Evolutionary conservation across 768 basidiomycete species (phyloP).

Genomic region (Neoboletus brunneissimus): DNA sequence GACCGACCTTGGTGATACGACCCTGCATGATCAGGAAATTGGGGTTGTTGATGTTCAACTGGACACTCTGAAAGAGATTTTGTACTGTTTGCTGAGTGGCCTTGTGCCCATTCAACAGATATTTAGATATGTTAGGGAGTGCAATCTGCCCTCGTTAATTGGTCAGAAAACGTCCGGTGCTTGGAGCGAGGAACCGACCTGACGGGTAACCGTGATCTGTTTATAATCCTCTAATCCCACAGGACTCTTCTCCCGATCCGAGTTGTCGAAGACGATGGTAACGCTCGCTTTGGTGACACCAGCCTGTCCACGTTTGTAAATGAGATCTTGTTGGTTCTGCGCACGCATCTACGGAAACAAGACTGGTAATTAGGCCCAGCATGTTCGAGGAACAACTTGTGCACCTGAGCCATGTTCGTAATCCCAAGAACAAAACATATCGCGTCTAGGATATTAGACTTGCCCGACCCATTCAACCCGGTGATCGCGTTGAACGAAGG

Average conservation of each 20-base stretch:
- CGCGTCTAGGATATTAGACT: conserved; percentile 98
- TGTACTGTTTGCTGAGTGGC: conserved; percentile 82
- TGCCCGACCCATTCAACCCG: conserved; percentile 92
- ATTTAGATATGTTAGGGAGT: conserved; percentile 90
- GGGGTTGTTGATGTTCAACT: conserved; percentile 99
- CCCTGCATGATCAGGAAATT: conserved; percentile 99
- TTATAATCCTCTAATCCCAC: conserved; percentile 73
- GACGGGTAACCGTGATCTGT: conserved; percentile 96
- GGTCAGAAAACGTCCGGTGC: not conserved
- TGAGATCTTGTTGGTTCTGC: conserved; percentile 93
- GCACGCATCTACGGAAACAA: conserved; percentile 74
- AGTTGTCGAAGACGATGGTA: conserved; percentile 98
- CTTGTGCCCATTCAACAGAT: conserved; percentile 95
- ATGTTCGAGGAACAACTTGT: conserved; percentile 14
- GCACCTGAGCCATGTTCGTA: conserved; percentile 91
- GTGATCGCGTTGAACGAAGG: conserved; percentile 98
- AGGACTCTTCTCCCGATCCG: conserved; percentile 81
- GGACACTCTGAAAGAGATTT: conserved; percentile 92
- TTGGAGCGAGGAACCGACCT: conserved; percentile 49
- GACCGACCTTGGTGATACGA: conserved; percentile 88
- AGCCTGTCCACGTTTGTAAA: conserved; percentile 98
- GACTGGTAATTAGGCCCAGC: not conserved
- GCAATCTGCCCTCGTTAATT: conserved; percentile 60
- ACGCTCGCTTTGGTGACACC: conserved; percentile 97
- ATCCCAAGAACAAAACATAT: conserved; percentile 99